These are phyloP conservation scores for Patellaria atrata DNA, from an alignment of 495 filamentous ascomycete genomes.

Conservation along the genomic window DNA sequence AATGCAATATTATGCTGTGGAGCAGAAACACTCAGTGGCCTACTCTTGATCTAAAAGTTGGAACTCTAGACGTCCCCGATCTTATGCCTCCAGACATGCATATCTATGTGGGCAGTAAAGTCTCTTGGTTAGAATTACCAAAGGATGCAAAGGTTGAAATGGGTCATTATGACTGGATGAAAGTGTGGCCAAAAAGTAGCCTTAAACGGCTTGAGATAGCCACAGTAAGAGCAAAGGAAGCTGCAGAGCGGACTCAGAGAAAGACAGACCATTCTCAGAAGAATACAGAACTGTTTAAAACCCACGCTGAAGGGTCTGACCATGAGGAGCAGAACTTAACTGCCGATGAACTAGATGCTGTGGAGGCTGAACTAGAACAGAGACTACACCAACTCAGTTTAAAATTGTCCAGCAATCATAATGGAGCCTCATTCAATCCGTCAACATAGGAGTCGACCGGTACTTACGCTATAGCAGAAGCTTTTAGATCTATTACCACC, in stretches of 20 bases:
- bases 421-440: no score
- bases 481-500: no score
- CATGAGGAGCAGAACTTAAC: no score
- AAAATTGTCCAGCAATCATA: no score
- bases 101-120: conserved; percentile 5
- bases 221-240: not conserved
- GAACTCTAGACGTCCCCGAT: conserved; percentile 8
- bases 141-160: conserved; percentile 3
- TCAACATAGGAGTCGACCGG: no score
- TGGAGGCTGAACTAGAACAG: no score
- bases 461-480: no score
- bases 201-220: conserved; percentile 3
- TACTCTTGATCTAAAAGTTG: conserved; percentile 2
- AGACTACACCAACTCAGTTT: no score
- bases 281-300: no score
- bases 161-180: conserved; percentile 1
- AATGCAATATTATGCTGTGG: conserved; percentile 6
- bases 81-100: conserved; percentile 14
- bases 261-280: not conserved
- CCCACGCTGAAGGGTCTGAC: no score
- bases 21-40: not conserved
- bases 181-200: conserved; percentile 9
- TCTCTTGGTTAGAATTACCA: conserved; percentile 7
- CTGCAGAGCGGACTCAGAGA: not conserved
- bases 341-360: no score